Base-by-base conservation (phyloP, 1,139 yeast genomes). In the Saccharomyces hybrid region DNA sequence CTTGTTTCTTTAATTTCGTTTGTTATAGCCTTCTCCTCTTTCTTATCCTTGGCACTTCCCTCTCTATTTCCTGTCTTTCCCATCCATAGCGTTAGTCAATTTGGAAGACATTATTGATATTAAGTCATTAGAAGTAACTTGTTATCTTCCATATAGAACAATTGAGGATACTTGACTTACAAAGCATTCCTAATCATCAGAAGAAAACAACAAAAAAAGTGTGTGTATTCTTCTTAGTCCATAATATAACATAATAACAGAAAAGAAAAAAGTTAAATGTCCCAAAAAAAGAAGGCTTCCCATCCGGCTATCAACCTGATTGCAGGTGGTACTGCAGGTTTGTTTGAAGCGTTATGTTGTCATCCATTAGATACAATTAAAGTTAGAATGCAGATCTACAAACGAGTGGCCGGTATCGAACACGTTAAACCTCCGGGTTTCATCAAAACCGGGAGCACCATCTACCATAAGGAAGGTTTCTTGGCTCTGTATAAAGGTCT, bases 291-390 rank as follows among this genome's bases (percentile, higher is more conserved):
- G 56, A 68, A 66, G 54, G 61, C 71, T 13, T 68, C 74, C 25
- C 61, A 66, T 61, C 78, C 84, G 49, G 82, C 85, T 46, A 81
- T 88, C 57, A 96, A 90, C 71, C 80, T 91, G 65, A 77, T 90
- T 54, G 95, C 98, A 49, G 99, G 99, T 63, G 99, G 99, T 66
- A 85, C 95, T 13, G 99, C 99, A 20, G 99, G 99, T 58, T 78
- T 91, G 59, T 88, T 90, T 70, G 99, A 93, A 75, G 99, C 98
- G 23, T 79, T 93, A 61, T 84, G 95, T 71, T 93, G 99, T 73
- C 99, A 93, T 71, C 98, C 98, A 13, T 80, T 91, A 66, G 93
- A 85, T 67, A 93, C 99, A 51, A 88, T 93, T 71, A 93, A 93
- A 74, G 99, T 93, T 59, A 82, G 98, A 70, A 91, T 91, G 98